Conservation (phyloP, 352 stramenopile genomes). For the Phytophthora sp. region DNA sequence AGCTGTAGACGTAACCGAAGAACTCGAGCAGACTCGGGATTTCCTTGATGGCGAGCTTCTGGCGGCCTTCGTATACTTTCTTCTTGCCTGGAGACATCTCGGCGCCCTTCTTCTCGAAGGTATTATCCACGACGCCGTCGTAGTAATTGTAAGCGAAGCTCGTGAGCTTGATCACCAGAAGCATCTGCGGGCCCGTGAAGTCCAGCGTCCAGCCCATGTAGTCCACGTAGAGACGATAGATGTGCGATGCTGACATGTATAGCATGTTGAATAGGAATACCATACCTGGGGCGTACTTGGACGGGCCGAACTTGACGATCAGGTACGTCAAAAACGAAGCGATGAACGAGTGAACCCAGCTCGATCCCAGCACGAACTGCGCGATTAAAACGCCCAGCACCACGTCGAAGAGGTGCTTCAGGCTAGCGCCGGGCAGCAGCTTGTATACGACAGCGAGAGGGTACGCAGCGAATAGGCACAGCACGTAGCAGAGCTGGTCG, state of each 20-base stretch:
- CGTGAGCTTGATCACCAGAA: conserved; percentile 97
- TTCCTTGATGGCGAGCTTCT: conserved; percentile 74
- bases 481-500: conserved; percentile 83
- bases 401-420: conserved; percentile 95
- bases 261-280: conserved; percentile 96
- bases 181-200: conserved; percentile 90
- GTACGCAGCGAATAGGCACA: conserved; percentile 95
- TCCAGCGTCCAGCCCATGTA: conserved; percentile 94
- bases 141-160: conserved; percentile 98
- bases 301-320: conserved; percentile 74
- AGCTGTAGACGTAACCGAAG: conserved; percentile 97
- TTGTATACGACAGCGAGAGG: conserved; percentile 92
- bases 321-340: conserved; percentile 91
- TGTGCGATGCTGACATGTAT: conserved; percentile 92
- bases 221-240: conserved; percentile 96
- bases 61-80: conserved; percentile 45
- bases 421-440: conserved; percentile 74
- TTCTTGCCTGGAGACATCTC: conserved; percentile 26
- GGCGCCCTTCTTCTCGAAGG: conserved; percentile 38
- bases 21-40: conserved; percentile 94
- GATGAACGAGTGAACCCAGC: conserved; percentile 96
- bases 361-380: conserved; percentile 92
- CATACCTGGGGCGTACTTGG: conserved; percentile 69
- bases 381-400: conserved; percentile 92
- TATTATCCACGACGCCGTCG: conserved; percentile 88